Base-by-base conservation (phyloP, 2,329 filamentous ascomycete genomes). In the Aspergillus clavatus region DNA sequence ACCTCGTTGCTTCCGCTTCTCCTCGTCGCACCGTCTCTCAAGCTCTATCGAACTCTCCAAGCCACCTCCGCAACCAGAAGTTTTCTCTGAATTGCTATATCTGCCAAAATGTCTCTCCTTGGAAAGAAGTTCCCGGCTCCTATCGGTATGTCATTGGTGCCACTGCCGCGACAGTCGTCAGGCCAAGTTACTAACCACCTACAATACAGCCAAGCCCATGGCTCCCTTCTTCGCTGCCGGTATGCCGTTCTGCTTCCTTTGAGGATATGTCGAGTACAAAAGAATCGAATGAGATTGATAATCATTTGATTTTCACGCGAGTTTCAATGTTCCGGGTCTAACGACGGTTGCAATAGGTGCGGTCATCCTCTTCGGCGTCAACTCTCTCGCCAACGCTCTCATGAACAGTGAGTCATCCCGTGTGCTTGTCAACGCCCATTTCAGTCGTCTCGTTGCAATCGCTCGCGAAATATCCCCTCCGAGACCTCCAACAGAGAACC, bases 191-290 rank as follows among this genome's bases (percentile, higher is more conserved):
- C 62, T 45, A 46, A 56, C 44, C 48, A 43, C 26, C 46, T 42
- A 41, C 55, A 48, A 36, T 65, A 70, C 68, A 97, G 91, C 88
- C 76, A 81, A 82, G 79, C 89, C 91, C 62, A 84, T 94, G 84
- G 83, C 82, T 71, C 91, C 91, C 61, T 97, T 97, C 82, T 93
- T 90, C 79, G 79, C 80, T 72, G 91, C 91, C 70, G 89, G 91
- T 95, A 93, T 68, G 87, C 78, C 42, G 37, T 38, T 11, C 37
- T 39, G 35, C n/a, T 24, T 5, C 16, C 11, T 11, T 40, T 23
- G 33, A 21, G 27, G 8, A 26, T 14, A 28, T 38, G 24, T 11
- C 16, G n/a, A 37, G 42, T 23, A 38, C 19, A 2, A 18, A n/a
- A 28, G 23, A 8, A 37, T 35, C 21, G 7, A 12, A 39, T 21